Evolutionary conservation across 2,329 filamentous ascomycete species (phyloP), one percentile per base, ranked within the genome.

Genomic region (Celoporthe dispersa): DNA sequence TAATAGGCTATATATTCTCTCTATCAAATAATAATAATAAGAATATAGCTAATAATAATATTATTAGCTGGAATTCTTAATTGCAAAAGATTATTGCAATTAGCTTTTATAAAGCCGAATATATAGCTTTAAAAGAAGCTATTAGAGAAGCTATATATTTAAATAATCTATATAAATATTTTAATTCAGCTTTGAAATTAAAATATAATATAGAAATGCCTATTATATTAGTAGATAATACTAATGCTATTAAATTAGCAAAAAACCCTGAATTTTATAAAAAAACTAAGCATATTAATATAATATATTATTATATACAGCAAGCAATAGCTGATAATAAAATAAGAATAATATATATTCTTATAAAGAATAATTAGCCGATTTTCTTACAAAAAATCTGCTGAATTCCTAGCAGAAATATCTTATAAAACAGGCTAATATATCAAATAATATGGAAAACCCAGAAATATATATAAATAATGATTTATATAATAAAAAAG

Each of bases 221-320:
- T 44, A 39, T 44, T 48, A 44, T 63, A 3, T 31, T 63, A 41
- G n/a, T 44, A 63, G 35, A 63, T 63, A 63, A 63, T 44, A 44
- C n/a, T 39, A 44, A 6, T 31, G 61, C 61, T 63, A 63, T 41
- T 12, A 63, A 44, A 63, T 22, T 63, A 63, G 61, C 61, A 11
- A 28, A 63, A 44, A 63, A 63, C 16, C 61, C 19, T 11, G 19
- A 63, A 25, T 63, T 63, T 63, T 31, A 63, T 63, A 63, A 63
- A 63, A 63, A 35, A 63, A 63, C 61, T 31, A 63, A 61, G 31
- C 31, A 61, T 61, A 61, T 61, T 1, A 19, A 37, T 6, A 22
- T 61, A 37, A 22, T 35, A 25, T 63, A 44, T 44, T 9, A 63
- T 5, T 63, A 41, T 44, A 48, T 14, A 9, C 31, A 33, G 25